Evolutionary conservation across 148 eudicot species (phyloP).

Genomic region (Camellia lanceoleosa): DNA sequence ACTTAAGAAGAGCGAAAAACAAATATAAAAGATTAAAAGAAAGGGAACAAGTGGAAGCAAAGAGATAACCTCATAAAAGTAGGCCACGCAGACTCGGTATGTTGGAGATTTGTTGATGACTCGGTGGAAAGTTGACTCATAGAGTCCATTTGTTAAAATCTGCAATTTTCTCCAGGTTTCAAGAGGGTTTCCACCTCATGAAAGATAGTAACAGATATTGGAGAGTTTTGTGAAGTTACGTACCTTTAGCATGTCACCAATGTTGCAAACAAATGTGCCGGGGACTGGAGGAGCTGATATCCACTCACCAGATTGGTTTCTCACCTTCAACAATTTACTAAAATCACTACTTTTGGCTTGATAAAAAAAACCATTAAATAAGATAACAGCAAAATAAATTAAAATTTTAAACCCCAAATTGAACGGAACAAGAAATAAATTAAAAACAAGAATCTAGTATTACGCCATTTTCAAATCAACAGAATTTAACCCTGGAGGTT

Average conservation of each 20-base stretch:
- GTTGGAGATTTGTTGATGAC: conserved; percentile 67
- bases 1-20: neutral
- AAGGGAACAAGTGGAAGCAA: neutral
- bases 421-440: neutral
- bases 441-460: neutral
- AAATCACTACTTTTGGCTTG: neutral
- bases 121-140: conserved; percentile 84
- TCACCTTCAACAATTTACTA: conserved; percentile 51
- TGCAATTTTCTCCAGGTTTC: conserved; percentile 26
- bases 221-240: conserved; percentile 7
- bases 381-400: neutral
- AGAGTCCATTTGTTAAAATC: conserved; percentile 83
- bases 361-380: neutral
- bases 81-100: conserved; percentile 77
- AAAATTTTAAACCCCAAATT: neutral
- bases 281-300: conserved; percentile 90
- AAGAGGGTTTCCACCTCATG: neutral
- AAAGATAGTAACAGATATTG: neutral
- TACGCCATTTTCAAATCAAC: neutral
- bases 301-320: conserved; percentile 92
- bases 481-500: neutral
- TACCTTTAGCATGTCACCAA: conserved; percentile 97
- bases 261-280: conserved; percentile 92
- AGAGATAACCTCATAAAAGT: conserved; percentile 80
- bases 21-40: too few species aligned